Conservation (phyloP, 768 basidiomycete genomes). For the Lactarius akahatsu region DNA sequence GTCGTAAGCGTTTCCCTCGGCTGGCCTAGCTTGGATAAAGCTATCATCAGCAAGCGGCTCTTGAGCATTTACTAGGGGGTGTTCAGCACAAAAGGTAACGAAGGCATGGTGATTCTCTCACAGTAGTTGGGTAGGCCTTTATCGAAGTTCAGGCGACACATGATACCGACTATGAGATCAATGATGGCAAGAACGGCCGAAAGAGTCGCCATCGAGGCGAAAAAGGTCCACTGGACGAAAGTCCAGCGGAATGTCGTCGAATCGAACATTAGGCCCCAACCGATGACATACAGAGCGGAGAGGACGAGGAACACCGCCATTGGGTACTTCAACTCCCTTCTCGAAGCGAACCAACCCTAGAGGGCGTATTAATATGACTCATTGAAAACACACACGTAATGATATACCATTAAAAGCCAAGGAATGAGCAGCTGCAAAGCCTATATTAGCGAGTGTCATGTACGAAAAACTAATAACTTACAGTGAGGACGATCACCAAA, state of each 20-base stretch:
- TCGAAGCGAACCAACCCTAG: slow-evolving; percentile 76
- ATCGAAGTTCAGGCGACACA: slow-evolving; percentile 74
- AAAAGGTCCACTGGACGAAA: slow-evolving; percentile 72
- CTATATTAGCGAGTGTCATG: slow-evolving; percentile 18
- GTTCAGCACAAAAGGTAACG: slow-evolving; percentile 6
- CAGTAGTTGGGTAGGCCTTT: slow-evolving; percentile 68
- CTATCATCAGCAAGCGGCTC: slow-evolving; percentile 49
- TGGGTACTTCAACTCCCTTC: slow-evolving; percentile 57
- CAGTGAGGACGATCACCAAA: slow-evolving; percentile 55
- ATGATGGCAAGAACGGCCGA: slow-evolving; percentile 57
- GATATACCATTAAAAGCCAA: slow-evolving; percentile 60
- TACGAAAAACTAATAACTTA: slow-evolving; percentile 40
- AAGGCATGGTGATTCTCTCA: slow-evolving; percentile 39
- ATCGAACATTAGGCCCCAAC: slow-evolving; percentile 73
- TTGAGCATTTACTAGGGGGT: slow-evolving; percentile 52
- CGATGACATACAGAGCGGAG: slow-evolving; percentile 59
- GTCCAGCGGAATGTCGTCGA: slow-evolving; percentile 75
- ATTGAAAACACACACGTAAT: background rate
- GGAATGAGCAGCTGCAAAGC: slow-evolving; percentile 55
- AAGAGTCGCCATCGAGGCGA: slow-evolving; percentile 57
- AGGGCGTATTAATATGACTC: slow-evolving; percentile 7
- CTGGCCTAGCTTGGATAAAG: slow-evolving; percentile 37
- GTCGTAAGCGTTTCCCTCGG: slow-evolving; percentile 36
- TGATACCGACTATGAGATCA: slow-evolving; percentile 58
- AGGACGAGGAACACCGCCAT: slow-evolving; percentile 65